Evolutionary conservation across 352 stramenopile species (phyloP).

Genomic region (Saprolegnia parasitica): DNA sequence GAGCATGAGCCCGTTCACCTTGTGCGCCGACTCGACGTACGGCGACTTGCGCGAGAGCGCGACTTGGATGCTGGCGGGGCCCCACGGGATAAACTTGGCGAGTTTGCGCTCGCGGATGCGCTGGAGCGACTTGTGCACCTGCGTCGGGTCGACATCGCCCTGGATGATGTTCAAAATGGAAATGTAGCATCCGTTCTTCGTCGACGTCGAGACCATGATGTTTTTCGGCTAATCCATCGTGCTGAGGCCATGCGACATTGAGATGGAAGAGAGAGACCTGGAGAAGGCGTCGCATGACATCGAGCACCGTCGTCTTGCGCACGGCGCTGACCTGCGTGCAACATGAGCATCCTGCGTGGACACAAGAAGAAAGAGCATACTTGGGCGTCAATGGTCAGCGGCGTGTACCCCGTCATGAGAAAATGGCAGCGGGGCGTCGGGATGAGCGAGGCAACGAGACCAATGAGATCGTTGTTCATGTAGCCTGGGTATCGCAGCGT

Average conservation of each 20-base stretch:
- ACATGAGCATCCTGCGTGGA: neutral
- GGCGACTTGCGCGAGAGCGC: slow-evolving; percentile 96
- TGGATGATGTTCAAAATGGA: slow-evolving; percentile 99
- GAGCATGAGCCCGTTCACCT: slow-evolving; percentile 97
- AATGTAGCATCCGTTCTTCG: slow-evolving; percentile 97
- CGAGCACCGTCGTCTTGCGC: slow-evolving; percentile 98
- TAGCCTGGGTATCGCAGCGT: slow-evolving; percentile 97
- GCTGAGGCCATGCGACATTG: neutral
- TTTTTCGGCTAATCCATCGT: slow-evolving; percentile 91
- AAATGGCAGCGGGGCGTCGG: slow-evolving; percentile 99
- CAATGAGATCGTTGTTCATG: slow-evolving; percentile 99
- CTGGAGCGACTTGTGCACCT: slow-evolving; percentile 98
- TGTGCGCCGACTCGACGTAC: slow-evolving; percentile 96
- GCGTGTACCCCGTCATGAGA: slow-evolving; percentile 99
- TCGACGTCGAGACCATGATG: slow-evolving; percentile 98
- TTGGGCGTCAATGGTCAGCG: slow-evolving; percentile 91
- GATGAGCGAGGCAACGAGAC: slow-evolving; percentile 96
- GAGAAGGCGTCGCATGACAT: slow-evolving; percentile 96
- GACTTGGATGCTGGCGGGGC: slow-evolving; percentile 98
- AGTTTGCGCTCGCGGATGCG: slow-evolving; percentile 96
- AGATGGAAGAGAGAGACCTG: slow-evolving; percentile 32
- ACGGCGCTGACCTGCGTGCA: slow-evolving; percentile 51
- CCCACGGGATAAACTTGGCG: slow-evolving; percentile 98
- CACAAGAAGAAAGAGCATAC: slow-evolving; percentile 36
- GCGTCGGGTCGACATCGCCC: slow-evolving; percentile 97